Base-by-base conservation (phyloP, 306 rosid species). In the Neltuma alba region DNA sequence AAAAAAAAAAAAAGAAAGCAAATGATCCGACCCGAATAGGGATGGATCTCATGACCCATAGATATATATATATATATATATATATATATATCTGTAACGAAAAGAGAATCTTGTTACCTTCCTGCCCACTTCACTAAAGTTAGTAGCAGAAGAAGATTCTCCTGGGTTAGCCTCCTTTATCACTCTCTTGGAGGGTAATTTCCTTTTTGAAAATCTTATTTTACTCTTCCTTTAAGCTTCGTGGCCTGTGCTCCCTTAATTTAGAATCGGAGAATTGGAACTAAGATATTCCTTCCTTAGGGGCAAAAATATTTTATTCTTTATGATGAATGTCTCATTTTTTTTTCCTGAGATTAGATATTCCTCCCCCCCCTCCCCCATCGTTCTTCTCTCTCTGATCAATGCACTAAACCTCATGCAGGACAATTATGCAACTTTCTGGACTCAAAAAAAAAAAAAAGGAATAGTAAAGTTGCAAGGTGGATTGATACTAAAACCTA, bases 31-130 rank as follows among this genome's bases (percentile, higher is more conserved):
- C 76, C 82, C 75, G 73, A 77, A 54, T 54, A 40, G 50, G 25
- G 34, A 70, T 61, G 74, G 74, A 70, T 74, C 81, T 83, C 82
- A 66, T 52, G 80, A 84, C 70, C 82, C 57, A 48, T n/a, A n/a
- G n/a, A n/a, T n/a, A n/a, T n/a, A n/a, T n/a, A n/a, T n/a, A n/a
- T n/a, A n/a, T n/a, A n/a, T n/a, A n/a, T n/a, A n/a, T n/a, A n/a
- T n/a, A n/a, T n/a, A n/a, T n/a, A n/a, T 50, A 60, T 9, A 66
- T 12, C 27, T 47, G 68, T 2, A 40, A 11, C 33, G 2, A 68
- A 68, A 74, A 75, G 88, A 87, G 99, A 96, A 96, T 96, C 98
- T 96, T 89, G 89, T 93, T 96, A 93, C 92, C 99, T 93, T 96
- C 93, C 86, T 48, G 79, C 90, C 97, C 98, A 93, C 98, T 95